A percentile compares a stretch with the other conserved stretches of the same genome.
phyloP scores from a whole-genome alignment of 2,329 filamentous ascomycete species.

The Penicillium occitanis region DNA sequence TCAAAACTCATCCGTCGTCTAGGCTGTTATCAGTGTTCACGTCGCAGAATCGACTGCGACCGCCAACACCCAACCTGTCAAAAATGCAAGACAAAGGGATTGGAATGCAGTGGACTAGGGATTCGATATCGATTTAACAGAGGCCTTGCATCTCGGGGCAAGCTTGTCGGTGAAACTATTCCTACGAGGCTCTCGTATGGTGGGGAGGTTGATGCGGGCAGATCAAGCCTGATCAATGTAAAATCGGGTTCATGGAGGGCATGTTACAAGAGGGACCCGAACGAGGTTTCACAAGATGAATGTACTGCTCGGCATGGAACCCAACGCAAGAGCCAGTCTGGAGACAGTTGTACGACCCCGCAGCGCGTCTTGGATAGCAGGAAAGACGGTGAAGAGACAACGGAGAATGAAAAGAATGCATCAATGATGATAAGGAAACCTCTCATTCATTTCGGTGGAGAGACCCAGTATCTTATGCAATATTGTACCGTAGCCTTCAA shows the following conservation, averaged over 20 bases:
- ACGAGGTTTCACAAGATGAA: too few species aligned
- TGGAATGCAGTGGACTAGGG: background rate
- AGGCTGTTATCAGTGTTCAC: slow-evolving; percentile 11
- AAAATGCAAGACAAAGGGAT: background rate
- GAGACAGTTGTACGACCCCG: too few species aligned
- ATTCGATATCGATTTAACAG: slow-evolving; percentile 1
- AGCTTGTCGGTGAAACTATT: background rate
- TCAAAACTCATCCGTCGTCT: background rate
- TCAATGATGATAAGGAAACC: background rate
- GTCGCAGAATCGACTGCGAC: slow-evolving; percentile 8
- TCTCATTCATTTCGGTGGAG: background rate
- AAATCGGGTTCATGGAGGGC: background rate
- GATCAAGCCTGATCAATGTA: background rate
- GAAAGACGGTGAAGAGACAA: background rate
- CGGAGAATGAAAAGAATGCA: background rate
- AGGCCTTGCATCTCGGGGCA: background rate
- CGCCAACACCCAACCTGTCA: background rate
- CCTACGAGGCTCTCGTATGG: background rate
- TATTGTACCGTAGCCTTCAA: background rate
- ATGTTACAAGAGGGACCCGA: too few species aligned
- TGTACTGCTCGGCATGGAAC: background rate
- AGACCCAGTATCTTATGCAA: background rate
- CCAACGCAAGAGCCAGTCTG: background rate
- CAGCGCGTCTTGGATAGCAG: too few species aligned
- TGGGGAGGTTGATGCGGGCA: background rate